phyloP scores from a whole-genome alignment of 78 protist species.

The Isochrysis galbana region DNA sequence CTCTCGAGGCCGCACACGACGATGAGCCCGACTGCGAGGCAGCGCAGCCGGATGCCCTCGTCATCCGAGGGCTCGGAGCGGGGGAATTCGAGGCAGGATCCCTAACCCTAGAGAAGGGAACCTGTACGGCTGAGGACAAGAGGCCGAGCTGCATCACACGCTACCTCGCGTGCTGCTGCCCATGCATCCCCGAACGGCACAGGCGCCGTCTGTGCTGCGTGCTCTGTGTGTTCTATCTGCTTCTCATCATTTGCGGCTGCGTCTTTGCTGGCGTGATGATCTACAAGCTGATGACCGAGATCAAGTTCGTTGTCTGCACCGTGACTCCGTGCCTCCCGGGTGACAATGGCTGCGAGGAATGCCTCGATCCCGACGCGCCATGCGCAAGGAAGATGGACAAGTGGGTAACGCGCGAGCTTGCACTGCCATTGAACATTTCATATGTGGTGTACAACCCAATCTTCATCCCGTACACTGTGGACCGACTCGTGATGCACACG shows the following conservation, averaged over 20 bases:
- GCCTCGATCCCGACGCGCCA: neutral
- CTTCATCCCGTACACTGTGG: neutral
- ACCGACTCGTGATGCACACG: neutral
- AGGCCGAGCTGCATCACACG: too few relatives aligned
- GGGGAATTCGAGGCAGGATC: neutral
- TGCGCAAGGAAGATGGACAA: neutral
- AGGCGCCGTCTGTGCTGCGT: neutral
- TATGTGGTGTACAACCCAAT: neutral
- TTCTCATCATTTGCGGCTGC: neutral
- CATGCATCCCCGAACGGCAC: neutral
- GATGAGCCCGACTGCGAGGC: neutral
- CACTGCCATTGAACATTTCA: neutral
- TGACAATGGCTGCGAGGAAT: neutral
- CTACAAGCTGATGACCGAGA: neutral
- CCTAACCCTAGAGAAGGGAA: neutral
- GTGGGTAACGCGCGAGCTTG: neutral
- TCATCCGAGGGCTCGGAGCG: neutral
- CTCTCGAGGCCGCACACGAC: neutral
- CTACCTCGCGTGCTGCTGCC: neutral
- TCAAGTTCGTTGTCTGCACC: neutral
- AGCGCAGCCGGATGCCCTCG: too few relatives aligned
- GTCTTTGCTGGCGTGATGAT: neutral
- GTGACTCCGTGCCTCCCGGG: neutral
- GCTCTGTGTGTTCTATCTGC: neutral
- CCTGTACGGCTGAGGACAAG: too few relatives aligned